These are phyloP conservation scores for Ophiostoma pallidulum DNA, from an alignment of 2,329 filamentous ascomycete species.

Conservation along the genomic window DNA sequence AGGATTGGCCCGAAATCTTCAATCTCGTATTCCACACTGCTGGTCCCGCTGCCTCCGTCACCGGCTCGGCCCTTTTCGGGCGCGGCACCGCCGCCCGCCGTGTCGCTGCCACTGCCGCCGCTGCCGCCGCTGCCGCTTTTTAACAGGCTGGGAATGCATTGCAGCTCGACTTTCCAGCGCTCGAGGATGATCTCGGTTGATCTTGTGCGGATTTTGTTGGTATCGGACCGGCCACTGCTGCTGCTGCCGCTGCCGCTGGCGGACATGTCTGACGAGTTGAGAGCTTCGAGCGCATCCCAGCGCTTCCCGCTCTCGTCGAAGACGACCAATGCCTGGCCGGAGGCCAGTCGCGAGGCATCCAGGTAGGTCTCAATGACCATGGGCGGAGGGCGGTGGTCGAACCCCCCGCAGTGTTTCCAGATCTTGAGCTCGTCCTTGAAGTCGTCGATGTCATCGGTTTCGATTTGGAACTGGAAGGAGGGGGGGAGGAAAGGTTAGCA, in stretches of 20 bases:
- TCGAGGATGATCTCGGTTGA: constrained; percentile 72
- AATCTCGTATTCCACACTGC: constrained; percentile 27
- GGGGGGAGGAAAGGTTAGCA: background rate
- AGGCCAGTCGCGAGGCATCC: constrained; percentile 67
- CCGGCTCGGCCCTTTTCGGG: background rate
- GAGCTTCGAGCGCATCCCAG: constrained; percentile 81
- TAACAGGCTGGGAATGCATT: constrained; percentile 36
- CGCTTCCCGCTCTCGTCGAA: constrained; percentile 83
- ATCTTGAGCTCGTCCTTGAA: constrained; percentile 70
- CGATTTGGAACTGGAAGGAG: constrained; percentile 96
- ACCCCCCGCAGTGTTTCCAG: constrained; percentile 74
- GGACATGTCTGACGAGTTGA: constrained; percentile 53
- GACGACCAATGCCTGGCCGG: constrained; percentile 78
- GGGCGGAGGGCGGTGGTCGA: constrained; percentile 68
- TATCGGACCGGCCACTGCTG: constrained; percentile 21
- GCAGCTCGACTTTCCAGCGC: constrained; percentile 80
- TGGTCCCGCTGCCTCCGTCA: background rate
- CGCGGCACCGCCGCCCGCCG: background rate
- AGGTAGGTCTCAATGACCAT: constrained; percentile 87
- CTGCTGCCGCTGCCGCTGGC: constrained; percentile 33
- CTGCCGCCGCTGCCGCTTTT: constrained; percentile 3
- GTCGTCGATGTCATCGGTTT: constrained; percentile 84
- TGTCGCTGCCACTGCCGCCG: background rate
- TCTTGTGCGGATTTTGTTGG: constrained; percentile 14
- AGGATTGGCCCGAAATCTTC: constrained; percentile 55